A percentile compares a stretch with the other conserved stretches of the same genome.
phyloP scores from a whole-genome alignment of 192 early-diverging fungal species.

The Backusella tuberculispora region DNA sequence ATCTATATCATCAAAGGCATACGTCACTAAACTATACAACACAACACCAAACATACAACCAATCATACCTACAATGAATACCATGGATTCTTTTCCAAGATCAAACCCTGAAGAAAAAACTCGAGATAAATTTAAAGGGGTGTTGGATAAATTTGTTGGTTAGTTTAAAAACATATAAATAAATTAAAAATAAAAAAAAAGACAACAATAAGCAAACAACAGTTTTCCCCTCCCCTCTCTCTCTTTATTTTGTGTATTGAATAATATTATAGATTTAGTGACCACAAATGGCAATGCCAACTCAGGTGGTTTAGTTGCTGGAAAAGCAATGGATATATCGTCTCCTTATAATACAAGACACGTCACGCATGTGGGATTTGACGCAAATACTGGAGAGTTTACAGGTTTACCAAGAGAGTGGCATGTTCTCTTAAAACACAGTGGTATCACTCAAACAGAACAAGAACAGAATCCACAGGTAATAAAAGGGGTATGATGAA shows the following conservation, averaged over 20 bases:
- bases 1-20: conserved; percentile 22
- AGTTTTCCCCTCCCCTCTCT: not conserved
- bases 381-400: conserved; percentile 94
- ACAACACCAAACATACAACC: conserved; percentile 8
- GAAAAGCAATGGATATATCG: conserved; percentile 79
- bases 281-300: not conserved
- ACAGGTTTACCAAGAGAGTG: conserved; percentile 94
- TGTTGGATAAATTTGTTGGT: conserved; percentile 53
- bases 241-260: not conserved
- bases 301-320: not conserved
- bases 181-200: not conserved
- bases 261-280: not conserved
- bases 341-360: conserved; percentile 96
- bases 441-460: conserved; percentile 93
- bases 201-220: not conserved
- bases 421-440: conserved; percentile 85
- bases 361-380: conserved; percentile 96
- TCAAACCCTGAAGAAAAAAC: not conserved
- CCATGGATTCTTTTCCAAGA: not conserved
- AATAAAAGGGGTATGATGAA: not conserved
- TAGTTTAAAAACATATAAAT: conserved; percentile 40
- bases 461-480: conserved; percentile 90
- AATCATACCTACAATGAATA: conserved; percentile 6
- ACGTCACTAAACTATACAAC: conserved; percentile 31
- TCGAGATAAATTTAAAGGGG: conserved; percentile 48